phyloP scores from a whole-genome alignment of 495 filamentous ascomycete genomes.

The Aspergillus sparsus region DNA sequence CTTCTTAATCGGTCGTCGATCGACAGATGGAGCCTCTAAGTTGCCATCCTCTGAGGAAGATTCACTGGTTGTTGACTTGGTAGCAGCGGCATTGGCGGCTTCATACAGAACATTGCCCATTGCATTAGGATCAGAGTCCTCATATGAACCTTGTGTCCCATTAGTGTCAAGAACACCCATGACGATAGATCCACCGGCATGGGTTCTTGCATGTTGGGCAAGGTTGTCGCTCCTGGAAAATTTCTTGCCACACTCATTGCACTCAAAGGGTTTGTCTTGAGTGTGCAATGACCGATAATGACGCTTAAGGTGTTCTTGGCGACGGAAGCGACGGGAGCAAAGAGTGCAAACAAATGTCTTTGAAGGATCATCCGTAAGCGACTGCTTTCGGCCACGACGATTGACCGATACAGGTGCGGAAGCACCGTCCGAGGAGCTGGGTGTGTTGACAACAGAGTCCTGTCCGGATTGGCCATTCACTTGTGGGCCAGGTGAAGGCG shows the following conservation, averaged over 20 bases:
- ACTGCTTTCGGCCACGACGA: slow-evolving; percentile 97
- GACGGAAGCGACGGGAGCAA: slow-evolving; percentile 95
- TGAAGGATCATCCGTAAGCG: slow-evolving; percentile 93
- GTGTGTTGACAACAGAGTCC: slow-evolving; percentile 21
- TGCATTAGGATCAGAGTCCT: slow-evolving; percentile 59
- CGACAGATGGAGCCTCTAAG: slow-evolving; percentile 45
- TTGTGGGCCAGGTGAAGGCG: slow-evolving; percentile 18
- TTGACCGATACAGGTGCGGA: slow-evolving; percentile 67
- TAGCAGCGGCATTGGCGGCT: slow-evolving; percentile 66
- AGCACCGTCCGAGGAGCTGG: slow-evolving; percentile 36
- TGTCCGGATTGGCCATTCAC: slow-evolving; percentile 20
- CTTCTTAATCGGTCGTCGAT: slow-evolving; percentile 66
- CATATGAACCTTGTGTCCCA: slow-evolving; percentile 47
- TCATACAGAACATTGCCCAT: slow-evolving; percentile 77
- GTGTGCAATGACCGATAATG: slow-evolving; percentile 99
- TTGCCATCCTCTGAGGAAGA: slow-evolving; percentile 43
- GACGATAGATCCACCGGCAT: slow-evolving; percentile 84
- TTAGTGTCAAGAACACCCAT: slow-evolving; percentile 79
- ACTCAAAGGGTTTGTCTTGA: slow-evolving; percentile 97
- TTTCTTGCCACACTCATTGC: slow-evolving; percentile 96
- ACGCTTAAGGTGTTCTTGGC: slow-evolving; percentile 98
- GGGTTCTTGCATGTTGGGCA: slow-evolving; percentile 91
- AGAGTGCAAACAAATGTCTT: slow-evolving; percentile 98
- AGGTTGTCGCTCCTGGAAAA: slow-evolving; percentile 98
- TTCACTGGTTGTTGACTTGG: slow-evolving; percentile 53